A percentile compares a stretch with the other conserved stretches of the same genome.
phyloP scores from a whole-genome alignment of 139 green algal genomes.

The Chlorella sp. region DNA sequence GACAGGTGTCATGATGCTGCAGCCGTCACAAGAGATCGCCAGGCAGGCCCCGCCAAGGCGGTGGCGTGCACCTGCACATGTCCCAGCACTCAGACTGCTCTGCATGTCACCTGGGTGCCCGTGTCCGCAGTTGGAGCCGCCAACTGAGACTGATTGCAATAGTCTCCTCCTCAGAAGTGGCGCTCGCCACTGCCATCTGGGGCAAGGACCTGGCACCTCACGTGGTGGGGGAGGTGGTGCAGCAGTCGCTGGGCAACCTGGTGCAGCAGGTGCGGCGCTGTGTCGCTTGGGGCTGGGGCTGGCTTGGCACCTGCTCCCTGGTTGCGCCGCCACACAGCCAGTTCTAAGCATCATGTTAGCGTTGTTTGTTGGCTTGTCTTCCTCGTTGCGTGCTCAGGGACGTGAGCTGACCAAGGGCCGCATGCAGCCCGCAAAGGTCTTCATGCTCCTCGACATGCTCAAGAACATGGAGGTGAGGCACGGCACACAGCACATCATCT shows the following conservation, averaged over 20 bases:
- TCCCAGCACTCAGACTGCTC: too few species aligned
- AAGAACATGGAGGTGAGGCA: constrained; percentile 12
- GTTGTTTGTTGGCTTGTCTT: too few species aligned
- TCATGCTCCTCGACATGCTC: constrained; percentile 30
- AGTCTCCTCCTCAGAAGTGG: background rate
- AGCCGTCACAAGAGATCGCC: too few species aligned
- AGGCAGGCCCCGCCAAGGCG: too few species aligned
- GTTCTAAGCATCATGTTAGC: too few species aligned
- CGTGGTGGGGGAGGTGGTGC: background rate
- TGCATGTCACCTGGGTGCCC: too few species aligned
- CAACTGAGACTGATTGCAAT: background rate
- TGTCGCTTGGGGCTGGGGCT: too few species aligned
- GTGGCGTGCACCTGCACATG: too few species aligned
- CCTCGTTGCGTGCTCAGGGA: background rate
- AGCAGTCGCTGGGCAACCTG: background rate
- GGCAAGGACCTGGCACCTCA: background rate
- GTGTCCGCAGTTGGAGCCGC: background rate
- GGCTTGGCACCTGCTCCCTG: too few species aligned
- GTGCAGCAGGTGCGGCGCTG: constrained; percentile 1
- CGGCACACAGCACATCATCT: too few species aligned
- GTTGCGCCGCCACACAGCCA: too few species aligned
- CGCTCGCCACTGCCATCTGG: background rate
- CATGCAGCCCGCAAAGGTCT: constrained; percentile 10
- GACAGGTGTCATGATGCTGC: background rate
- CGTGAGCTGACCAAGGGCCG: background rate